Conservation (phyloP, 2,329 filamentous ascomycete species). For the Capronia americana region DNA sequence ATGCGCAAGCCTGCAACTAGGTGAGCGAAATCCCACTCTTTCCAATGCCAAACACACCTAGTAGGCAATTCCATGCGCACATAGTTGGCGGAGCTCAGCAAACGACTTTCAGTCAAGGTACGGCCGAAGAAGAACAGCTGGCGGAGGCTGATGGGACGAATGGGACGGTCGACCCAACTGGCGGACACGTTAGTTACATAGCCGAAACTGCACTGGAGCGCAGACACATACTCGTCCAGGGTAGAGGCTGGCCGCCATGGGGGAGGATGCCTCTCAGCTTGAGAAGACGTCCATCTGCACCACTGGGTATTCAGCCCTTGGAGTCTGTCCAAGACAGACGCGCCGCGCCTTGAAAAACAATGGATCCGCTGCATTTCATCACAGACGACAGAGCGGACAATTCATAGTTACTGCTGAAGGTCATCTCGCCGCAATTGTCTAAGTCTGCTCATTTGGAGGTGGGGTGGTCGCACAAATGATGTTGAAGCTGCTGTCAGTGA, state of each 20-base stretch:
- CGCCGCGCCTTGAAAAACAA: constrained; percentile 20
- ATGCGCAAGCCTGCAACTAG: constrained; percentile 74
- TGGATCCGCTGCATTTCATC: constrained; percentile 36
- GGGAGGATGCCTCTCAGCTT: constrained; percentile 49
- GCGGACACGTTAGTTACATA: constrained; percentile 22
- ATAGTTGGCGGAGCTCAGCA: constrained; percentile 96
- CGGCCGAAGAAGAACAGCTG: constrained; percentile 98
- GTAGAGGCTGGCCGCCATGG: constrained; percentile 65
- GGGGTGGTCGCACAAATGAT: constrained; percentile 1
- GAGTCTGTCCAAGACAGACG: constrained; percentile 18
- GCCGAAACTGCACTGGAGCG: constrained; percentile 15
- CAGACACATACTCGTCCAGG: constrained; percentile 62
- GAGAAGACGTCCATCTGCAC: constrained; percentile 30
- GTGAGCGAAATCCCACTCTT: constrained; percentile 7
- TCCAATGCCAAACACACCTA: constrained; percentile 57
- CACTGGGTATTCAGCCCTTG: neutral
- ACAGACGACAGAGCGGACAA: constrained; percentile 17
- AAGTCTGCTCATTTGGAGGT: constrained; percentile 10
- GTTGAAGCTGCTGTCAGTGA: neutral
- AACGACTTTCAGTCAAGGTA: constrained; percentile 84
- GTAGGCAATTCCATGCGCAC: constrained; percentile 93
- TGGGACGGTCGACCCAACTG: constrained; percentile 92
- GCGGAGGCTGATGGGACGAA: constrained; percentile 91
- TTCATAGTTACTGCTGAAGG: constrained; percentile 14
- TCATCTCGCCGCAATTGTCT: constrained; percentile 21